Percentiles rank a stretch among this genome's conserved stretches.
These are phyloP conservation scores for Raddia distichophylla DNA, from an alignment of 176 grass and related monocot genomes.

Conservation along the genomic window DNA sequence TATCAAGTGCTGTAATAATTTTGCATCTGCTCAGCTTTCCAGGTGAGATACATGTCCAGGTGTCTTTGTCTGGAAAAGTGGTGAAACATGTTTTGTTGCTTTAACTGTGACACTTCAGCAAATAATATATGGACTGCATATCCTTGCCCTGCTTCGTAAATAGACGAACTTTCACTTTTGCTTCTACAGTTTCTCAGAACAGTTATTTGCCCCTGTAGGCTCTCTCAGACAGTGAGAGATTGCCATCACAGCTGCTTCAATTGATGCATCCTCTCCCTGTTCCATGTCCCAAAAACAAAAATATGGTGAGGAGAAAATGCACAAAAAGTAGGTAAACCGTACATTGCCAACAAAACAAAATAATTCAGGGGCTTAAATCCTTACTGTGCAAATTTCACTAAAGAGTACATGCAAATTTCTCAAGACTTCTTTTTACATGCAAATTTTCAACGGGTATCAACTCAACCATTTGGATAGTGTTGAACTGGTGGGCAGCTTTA, in stretches of 20 bases:
- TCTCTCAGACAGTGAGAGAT: slow-evolving; percentile 83
- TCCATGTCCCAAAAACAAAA: slow-evolving; percentile 33
- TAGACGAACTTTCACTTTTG: slow-evolving; percentile 17
- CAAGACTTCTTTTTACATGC: neutral
- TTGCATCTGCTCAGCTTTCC: neutral
- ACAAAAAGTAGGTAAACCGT: neutral
- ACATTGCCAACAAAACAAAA: neutral
- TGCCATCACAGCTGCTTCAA: slow-evolving; percentile 86
- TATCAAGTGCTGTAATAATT: neutral
- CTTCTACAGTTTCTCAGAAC: slow-evolving; percentile 60
- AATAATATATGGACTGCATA: neutral
- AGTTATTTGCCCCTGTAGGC: slow-evolving; percentile 65
- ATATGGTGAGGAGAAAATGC: slow-evolving; percentile 5
- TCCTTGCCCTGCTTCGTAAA: neutral
- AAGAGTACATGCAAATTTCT: neutral
- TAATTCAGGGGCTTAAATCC: neutral
- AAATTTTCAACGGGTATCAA: neutral
- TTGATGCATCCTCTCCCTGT: slow-evolving; percentile 94
- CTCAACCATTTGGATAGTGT: neutral
- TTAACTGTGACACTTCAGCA: slow-evolving; percentile 1
- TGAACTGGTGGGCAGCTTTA: neutral
- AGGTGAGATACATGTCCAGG: neutral
- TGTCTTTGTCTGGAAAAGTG: neutral
- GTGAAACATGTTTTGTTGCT: neutral
- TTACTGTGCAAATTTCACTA: neutral